Base-by-base conservation (phyloP, 139 green algal genomes). In the Chlorella sp. region DNA sequence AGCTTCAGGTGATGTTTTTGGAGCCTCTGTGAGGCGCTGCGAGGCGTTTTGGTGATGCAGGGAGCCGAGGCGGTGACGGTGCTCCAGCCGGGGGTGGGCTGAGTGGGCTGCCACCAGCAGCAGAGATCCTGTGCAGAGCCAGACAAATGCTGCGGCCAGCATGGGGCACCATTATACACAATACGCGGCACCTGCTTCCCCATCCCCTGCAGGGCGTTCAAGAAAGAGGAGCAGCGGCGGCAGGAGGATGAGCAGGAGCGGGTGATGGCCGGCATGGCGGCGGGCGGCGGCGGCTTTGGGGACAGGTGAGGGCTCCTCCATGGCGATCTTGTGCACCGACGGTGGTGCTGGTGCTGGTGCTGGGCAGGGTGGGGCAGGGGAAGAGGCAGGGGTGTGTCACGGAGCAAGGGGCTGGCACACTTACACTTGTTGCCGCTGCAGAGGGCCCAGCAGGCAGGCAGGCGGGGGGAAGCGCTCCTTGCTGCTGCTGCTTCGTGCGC, bases 221-320 rank as follows among this genome's bases (percentile, higher is more conserved):
- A 88, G 88, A 61, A 88, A 42, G 88, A 91, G 88, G 88, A 91
- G 88, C 80, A 91, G 81, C 88, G 88, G 88, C 88, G 80, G 88
- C 88, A 88, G 81, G 61, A 86, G 88, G 88, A 91, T 68, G 88
- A 82, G 66, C 78, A 88, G 88, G 87, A 90, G 79, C 71, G 75
- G 18, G 88, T 81, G 16, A 87, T 91, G 89, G 84, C 75, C 34
- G 57, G 36, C 60, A 83, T 78, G 75, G 77, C 53, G n/a, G 86
- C 24, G 40, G 90, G 22, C 16, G 86, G 1, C 66, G 48, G 5
- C 15, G 89, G 75, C 30, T n/a, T 61, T 12, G 32, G 36, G 18
- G 64, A 66, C 32, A 83, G 85, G 75, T 81, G 85, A 4, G 68
- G 19, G 82, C 28, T 7, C 78, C 4, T 42, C 36, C 28, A 80